Evolutionary conservation across 805 yeast species (phyloP), one percentile per base, ranked within the genome.

Genomic region (Sugiyamaella lignohabitans): DNA sequence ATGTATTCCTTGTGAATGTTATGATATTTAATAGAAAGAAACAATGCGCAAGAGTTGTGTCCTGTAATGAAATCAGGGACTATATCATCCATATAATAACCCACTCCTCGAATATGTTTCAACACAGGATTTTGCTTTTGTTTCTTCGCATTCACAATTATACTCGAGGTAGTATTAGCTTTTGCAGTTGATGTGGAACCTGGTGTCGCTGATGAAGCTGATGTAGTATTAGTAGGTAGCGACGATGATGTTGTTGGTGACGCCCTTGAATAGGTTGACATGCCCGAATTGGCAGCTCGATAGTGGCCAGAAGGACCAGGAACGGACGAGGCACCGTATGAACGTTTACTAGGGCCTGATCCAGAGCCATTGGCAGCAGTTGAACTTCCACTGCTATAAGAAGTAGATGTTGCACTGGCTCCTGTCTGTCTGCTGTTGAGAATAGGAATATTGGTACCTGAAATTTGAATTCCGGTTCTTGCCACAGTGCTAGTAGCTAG

Each of bases 1-100:
- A 70, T 66, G 48, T 70, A 69, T 48, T 69, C 73, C 2, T 73
- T 73, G 39, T 64, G 69, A 23, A 70, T 53, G 11, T 61, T 49
- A 49, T 65, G 66, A 44, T 65, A 65, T 35, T 61, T 48, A 43
- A 65, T 48, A 29, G 61, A 60, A 45, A 69, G 56, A 46, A 61
- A 70, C 32, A 69, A 57, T 18, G 60, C 68, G 34, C 71, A 65
- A 27, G 61, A 55, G 2, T 57, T 53, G 18, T 56, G 57, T 5
- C 67, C 66, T 5, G 68, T 54, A 2, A 64, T 55, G 42, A 59
- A 69, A 48, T 69, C 74, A 4, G 72, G 62, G 32, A 52, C 57
- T 42, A 70, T 62, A 19, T 54, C 57, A 3, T 46, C 50, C 29
- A 41, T 53, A 30, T 46, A 51, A 42, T 42, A 51, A 14, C 57